A percentile compares a stretch with the other conserved stretches of the same genome.
These are phyloP conservation scores for Lachancea quebecensis DNA, from an alignment of 805 yeast species.

Conservation along the genomic window DNA sequence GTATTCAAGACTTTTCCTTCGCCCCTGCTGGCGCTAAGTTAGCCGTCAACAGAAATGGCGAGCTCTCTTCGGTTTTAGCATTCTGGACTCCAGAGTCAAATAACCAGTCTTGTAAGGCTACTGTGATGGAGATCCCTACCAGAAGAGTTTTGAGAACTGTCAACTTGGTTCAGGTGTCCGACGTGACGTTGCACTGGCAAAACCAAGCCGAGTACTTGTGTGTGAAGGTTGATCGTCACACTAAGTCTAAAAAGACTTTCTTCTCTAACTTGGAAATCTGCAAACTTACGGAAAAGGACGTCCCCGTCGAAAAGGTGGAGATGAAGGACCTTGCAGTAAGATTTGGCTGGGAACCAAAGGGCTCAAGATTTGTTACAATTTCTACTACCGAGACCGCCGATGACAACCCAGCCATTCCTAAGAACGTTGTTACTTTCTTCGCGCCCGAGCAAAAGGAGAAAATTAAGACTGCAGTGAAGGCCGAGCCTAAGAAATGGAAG, in stretches of 20 bases:
- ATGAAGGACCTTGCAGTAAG: conserved; percentile 80
- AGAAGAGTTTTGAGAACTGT: conserved; percentile 81
- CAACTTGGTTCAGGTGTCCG: conserved; percentile 89
- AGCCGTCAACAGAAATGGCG: conserved; percentile 47
- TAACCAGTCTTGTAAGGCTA: conserved; percentile 92
- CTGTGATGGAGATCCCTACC: conserved; percentile 80
- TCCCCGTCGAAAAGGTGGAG: conserved; percentile 93
- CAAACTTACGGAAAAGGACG: conserved; percentile 77
- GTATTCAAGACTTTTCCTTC: conserved; percentile 86
- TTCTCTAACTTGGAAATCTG: conserved; percentile 91
- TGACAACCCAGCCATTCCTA: conserved; percentile 55
- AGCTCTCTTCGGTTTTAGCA: conserved; percentile 62
- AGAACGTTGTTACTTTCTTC: conserved; percentile 68
- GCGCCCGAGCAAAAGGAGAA: conserved; percentile 66
- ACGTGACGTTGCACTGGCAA: conserved; percentile 92
- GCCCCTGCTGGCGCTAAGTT: conserved; percentile 82
- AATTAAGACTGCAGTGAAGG: conserved; percentile 36
- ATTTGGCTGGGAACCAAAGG: conserved; percentile 94
- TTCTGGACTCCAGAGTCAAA: conserved; percentile 95
- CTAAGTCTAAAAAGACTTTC: conserved; percentile 86
- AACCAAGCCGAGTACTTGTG: conserved; percentile 74
- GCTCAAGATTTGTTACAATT: conserved; percentile 78
- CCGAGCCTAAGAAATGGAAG: conserved; percentile 47
- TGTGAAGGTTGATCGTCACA: conserved; percentile 94
- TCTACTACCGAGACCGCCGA: conserved; percentile 47